Evolutionary conservation across 2,329 filamentous ascomycete genomes (phyloP), one percentile per base, ranked within the genome.

Genomic region (Fusarium protoensiforme): DNA sequence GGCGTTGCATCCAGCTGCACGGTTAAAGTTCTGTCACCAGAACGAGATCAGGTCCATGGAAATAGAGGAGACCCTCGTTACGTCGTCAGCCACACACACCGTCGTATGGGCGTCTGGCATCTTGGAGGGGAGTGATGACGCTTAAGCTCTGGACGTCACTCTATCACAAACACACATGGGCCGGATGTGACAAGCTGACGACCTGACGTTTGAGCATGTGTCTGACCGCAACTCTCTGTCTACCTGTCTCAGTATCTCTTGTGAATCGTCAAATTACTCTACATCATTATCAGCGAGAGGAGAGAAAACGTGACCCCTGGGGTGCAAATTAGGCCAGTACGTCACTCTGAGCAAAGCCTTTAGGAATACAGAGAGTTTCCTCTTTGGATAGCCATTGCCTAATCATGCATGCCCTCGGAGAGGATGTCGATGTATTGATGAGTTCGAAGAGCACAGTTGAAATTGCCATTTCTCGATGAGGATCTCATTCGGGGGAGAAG

Each of bases 11-110:
- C 56, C 36, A 59, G 56, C 56, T 41, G n/a, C 16, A 5, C 22
- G 36, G 56, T 59, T 59, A 41, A 38, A 38, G 56, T 59, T 59
- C 36, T 59, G 24, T 59, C 56, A 59, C 29, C 56, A 27, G 56
- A 38, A 31, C 36, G 24, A 39, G 35, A 29, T 41, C 31, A 41
- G 36, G 36, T 33, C 41, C 13, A 41, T 41, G 36, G 36, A 16
- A 41, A 59, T 20, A 31, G 13, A 31, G 27, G 36, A 41, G 24
- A 22, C 35, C 16, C 16, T 41, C 36, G 13, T 27, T 39, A 7
- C 16, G 18, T 38, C 18, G 56, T 41, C 36, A 59, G 36, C 36
- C 56, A 31, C 56, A 10, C 56, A 41, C 56, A 31, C 46, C 27
- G 11, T 51, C 46, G 5, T 51, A 27, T 51, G 27, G 11, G 46